Base-by-base conservation (phyloP, 352 stramenopile genomes). In the Phytophthora ramorum region DNA sequence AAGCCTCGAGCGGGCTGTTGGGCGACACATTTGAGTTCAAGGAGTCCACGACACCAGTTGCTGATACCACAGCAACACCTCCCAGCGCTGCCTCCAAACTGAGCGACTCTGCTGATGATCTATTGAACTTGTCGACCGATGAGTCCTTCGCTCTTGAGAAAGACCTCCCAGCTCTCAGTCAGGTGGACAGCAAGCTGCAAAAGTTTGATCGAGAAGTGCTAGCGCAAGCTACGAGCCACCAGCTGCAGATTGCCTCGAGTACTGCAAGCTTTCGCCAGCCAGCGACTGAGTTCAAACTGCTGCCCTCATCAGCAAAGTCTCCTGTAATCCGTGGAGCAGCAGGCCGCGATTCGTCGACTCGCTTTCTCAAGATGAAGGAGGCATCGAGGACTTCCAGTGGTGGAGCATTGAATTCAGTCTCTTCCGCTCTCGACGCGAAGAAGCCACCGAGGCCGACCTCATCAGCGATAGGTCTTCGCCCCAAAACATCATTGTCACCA, bases 121-220 rank as follows among this genome's bases (percentile, higher is more conserved):
- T 84, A 19, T 61, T 81, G 3, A 66, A 69, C 16, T 54, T 81
- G 10, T 80, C 78, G 0, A 30, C 76, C 12, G 61, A 79, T 19
- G 75, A 82, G 10, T 63, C 63, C 19, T 54, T 77, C 13, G 64
- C 72, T 16, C 32, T 34, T 5, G 50, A 52, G 3, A 41, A 61
- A 4, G 24, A 48, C 19, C 44, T 54, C 1, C 26, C 54, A 69
- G 38, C 46, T 24, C 37, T 52, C 1, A 58, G 37, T 28, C 26
- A 59, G n/a, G 28, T 28, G 4, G 32, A 50, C 2, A 60, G 44
- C 30, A 72, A 54, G 12, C 35, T 28, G 5, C 16, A 22, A 5
- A n/a, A 9, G 6, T 7, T 5, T 58, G 50, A 19, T n/a, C 7
- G 32, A 17, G 38, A 45, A 43, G 22, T 7, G 16, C 24, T 32